phyloP scores from a whole-genome alignment of 2,329 filamentous ascomycete species.

The Apiospora hydei region DNA sequence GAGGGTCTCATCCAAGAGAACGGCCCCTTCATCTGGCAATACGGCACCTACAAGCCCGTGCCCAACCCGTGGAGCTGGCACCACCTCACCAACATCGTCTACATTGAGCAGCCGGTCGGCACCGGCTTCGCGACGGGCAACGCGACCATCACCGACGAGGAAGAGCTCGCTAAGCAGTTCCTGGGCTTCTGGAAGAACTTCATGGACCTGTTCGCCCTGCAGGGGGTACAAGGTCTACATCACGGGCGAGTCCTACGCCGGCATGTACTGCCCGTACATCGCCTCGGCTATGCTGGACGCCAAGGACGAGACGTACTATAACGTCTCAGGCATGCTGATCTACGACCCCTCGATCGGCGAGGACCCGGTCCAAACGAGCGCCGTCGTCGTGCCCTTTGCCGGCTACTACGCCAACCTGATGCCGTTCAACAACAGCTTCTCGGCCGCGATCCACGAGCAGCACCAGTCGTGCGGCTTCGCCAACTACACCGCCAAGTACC shows the following conservation, averaged over 20 bases:
- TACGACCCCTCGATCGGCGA: constrained; percentile 71
- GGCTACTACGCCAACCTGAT: constrained; percentile 63
- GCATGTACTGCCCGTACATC: constrained; percentile 64
- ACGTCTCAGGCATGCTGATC: constrained; percentile 63
- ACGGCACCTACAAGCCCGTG: constrained; percentile 71
- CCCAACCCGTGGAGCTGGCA: constrained; percentile 77
- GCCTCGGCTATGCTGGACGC: constrained; percentile 58
- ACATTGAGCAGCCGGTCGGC: constrained; percentile 72
- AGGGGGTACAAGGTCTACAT: constrained; percentile 61
- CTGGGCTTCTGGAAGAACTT: constrained; percentile 75
- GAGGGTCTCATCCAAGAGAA: constrained; percentile 79
- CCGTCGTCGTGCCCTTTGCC: constrained; percentile 61
- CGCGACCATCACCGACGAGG: constrained; percentile 69
- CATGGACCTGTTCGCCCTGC: constrained; percentile 59
- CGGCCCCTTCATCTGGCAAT: constrained; percentile 75
- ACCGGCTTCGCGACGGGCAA: constrained; percentile 75
- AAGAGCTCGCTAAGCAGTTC: constrained; percentile 75
- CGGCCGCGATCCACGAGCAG: constrained; percentile 57
- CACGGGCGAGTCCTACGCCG: constrained; percentile 62
- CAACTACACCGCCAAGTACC: constrained; percentile 59
- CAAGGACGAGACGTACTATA: constrained; percentile 56
- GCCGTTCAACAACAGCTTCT: constrained; percentile 64
- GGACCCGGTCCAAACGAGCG: constrained; percentile 47
- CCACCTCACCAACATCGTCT: constrained; percentile 79
- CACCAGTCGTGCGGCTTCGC: constrained; percentile 65